Evolutionary conservation across 331 rosid genomes (phyloP).

Genomic region (Ulmus americana): DNA sequence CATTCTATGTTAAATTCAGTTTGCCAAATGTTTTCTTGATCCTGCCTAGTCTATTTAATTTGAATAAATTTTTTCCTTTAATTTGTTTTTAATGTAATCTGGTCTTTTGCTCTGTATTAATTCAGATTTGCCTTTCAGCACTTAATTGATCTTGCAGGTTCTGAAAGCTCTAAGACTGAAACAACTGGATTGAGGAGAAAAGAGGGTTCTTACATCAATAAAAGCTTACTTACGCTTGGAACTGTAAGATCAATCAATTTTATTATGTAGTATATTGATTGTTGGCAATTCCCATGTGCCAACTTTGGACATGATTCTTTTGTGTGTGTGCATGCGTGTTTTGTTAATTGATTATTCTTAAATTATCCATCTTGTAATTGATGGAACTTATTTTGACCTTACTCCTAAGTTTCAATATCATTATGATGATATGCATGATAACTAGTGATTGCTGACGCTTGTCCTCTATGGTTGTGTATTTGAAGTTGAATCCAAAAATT

Average conservation of each 20-base stretch:
- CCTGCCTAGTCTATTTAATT: constrained; percentile 14
- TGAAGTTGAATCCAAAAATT: background rate
- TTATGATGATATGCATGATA: background rate
- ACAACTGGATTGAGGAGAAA: constrained; percentile 51
- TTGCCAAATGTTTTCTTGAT: constrained; percentile 3
- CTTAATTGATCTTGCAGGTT: constrained; percentile 56
- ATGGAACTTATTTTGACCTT: background rate
- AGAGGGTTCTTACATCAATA: constrained; percentile 52
- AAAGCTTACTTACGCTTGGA: constrained; percentile 50
- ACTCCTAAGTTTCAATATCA: background rate
- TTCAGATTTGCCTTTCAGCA: constrained; percentile 40
- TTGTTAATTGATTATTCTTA: background rate
- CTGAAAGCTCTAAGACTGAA: constrained; percentile 53
- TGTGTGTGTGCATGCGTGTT: background rate
- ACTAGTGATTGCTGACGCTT: background rate
- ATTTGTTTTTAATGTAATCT: background rate
- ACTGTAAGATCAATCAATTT: constrained; percentile 33
- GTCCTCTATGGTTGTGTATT: constrained; percentile 5
- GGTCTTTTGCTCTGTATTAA: constrained; percentile 16
- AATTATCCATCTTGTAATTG: background rate
- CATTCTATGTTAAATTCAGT: constrained; percentile 15
- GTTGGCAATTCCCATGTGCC: background rate
- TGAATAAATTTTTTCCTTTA: constrained; percentile 1
- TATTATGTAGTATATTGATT: background rate
- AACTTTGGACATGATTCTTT: background rate